These are phyloP conservation scores for Mucor plumbeus DNA, from an alignment of 371 early-diverging fungal species.

Conservation along the genomic window DNA sequence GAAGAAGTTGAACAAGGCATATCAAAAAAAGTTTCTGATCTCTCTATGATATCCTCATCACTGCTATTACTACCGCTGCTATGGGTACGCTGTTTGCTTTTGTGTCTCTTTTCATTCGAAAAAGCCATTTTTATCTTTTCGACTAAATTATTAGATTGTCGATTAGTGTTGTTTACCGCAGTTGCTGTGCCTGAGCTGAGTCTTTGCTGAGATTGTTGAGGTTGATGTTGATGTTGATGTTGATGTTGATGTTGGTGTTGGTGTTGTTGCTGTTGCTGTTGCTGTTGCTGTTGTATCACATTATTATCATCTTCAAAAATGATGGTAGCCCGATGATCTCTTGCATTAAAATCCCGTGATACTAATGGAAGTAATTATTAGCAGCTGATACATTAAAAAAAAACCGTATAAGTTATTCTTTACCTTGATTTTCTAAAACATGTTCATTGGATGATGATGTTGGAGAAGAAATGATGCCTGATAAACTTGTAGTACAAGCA, in stretches of 20 bases:
- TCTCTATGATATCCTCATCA: conserved; percentile 9
- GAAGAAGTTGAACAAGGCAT: conserved; percentile 8
- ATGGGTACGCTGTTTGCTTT: conserved; percentile 6
- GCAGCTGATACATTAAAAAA: background rate
- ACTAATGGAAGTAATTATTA: background rate
- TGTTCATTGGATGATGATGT: conserved; percentile 3
- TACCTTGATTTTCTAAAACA: conserved; percentile 2
- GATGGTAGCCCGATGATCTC: conserved; percentile 20
- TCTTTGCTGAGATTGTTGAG: background rate
- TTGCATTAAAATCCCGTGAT: conserved; percentile 15
- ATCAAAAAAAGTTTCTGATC: conserved; percentile 13
- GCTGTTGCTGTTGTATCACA: conserved; percentile 9
- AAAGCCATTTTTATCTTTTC: conserved; percentile 51
- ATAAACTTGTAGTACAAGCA: conserved; percentile 29
- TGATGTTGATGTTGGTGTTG: background rate
- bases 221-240: background rate
- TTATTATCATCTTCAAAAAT: conserved; percentile 11
- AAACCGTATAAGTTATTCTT: background rate
- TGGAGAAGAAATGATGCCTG: conserved; percentile 22
- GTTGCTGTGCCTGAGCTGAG: background rate
- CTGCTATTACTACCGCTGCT: conserved; percentile 14
- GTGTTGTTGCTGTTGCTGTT: background rate
- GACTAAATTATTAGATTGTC: conserved; percentile 27
- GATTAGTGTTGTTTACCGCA: background rate
- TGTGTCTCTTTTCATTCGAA: conserved; percentile 22